Evolutionary conservation across 2,329 filamentous ascomycete genomes (phyloP).

Genomic region (Aphanocladium album): DNA sequence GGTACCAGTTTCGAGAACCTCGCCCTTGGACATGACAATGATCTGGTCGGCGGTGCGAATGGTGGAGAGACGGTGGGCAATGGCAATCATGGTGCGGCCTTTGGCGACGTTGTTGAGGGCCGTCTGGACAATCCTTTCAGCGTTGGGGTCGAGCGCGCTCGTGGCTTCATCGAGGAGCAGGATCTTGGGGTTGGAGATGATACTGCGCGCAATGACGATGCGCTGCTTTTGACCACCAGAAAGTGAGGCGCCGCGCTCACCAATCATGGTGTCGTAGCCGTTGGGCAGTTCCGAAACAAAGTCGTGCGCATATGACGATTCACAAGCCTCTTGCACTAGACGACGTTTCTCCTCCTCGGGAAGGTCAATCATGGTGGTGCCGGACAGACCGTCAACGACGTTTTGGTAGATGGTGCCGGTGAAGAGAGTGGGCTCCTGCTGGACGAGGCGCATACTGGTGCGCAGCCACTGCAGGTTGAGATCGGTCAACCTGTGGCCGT

Average conservation of each 20-base stretch:
- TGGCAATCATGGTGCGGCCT: constrained; percentile 59
- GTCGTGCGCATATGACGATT: constrained; percentile 47
- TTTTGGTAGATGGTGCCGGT: constrained; percentile 50
- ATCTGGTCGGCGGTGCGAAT: constrained; percentile 61
- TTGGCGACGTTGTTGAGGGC: constrained; percentile 50
- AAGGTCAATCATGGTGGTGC: constrained; percentile 31
- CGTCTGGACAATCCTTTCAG: constrained; percentile 48
- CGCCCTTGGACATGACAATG: constrained; percentile 56
- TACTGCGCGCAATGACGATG: constrained; percentile 61
- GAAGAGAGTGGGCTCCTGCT: constrained; percentile 49
- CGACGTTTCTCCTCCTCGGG: constrained; percentile 38
- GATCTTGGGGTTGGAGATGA: constrained; percentile 58
- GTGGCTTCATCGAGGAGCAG: constrained; percentile 67
- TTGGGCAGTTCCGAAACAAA: constrained; percentile 46
- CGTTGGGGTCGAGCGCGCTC: constrained; percentile 46
- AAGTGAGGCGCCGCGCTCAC: constrained; percentile 59
- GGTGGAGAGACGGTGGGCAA: constrained; percentile 57
- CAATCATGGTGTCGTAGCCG: constrained; percentile 58
- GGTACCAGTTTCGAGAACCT: constrained; percentile 56
- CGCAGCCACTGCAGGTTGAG: constrained; percentile 49
- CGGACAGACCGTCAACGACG: constrained; percentile 41
- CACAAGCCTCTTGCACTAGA: constrained; percentile 43
- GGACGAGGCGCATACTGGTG: constrained; percentile 48
- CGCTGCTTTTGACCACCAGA: constrained; percentile 65
- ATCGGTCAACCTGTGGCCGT: constrained; percentile 35